Evolutionary conservation across 371 early-diverging fungal species (phyloP).

Genomic region (Rhizomucor miehei): DNA sequence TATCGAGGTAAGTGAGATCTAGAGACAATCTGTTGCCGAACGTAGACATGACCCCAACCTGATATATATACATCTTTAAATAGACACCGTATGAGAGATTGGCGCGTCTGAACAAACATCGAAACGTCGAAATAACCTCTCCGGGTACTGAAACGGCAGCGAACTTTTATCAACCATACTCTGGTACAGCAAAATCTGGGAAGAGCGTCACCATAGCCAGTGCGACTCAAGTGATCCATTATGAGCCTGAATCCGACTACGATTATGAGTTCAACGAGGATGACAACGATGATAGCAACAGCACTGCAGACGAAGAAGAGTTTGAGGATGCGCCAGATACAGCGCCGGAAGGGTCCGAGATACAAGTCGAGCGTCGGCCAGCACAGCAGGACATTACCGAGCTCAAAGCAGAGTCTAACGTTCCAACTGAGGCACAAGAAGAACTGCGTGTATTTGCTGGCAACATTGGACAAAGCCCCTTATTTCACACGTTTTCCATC

Average conservation of each 20-base stretch:
- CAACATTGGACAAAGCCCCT: constrained; percentile 49
- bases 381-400: constrained; percentile 4
- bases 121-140: constrained; percentile 71
- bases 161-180: background rate
- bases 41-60: too few species aligned
- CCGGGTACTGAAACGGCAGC: constrained; percentile 23
- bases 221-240: constrained; percentile 27
- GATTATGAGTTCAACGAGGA: constrained; percentile 32
- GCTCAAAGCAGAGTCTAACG: background rate
- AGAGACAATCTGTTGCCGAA: too few species aligned
- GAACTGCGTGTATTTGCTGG: constrained; percentile 55
- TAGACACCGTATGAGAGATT: constrained; percentile 87
- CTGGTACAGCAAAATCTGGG: constrained; percentile 2
- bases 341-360: constrained; percentile 1
- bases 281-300: constrained; percentile 19
- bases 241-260: constrained; percentile 42
- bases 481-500: constrained; percentile 53
- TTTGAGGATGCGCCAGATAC: constrained; percentile 4
- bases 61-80: too few species aligned
- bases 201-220: constrained; percentile 37
- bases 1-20: constrained; percentile 65
- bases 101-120: constrained; percentile 85
- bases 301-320: constrained; percentile 10
- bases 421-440: constrained; percentile 2
- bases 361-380: constrained; percentile 10